Evolutionary conservation across 1,284 basidiomycete species (phyloP).

Genomic region (Leccinum insolens): DNA sequence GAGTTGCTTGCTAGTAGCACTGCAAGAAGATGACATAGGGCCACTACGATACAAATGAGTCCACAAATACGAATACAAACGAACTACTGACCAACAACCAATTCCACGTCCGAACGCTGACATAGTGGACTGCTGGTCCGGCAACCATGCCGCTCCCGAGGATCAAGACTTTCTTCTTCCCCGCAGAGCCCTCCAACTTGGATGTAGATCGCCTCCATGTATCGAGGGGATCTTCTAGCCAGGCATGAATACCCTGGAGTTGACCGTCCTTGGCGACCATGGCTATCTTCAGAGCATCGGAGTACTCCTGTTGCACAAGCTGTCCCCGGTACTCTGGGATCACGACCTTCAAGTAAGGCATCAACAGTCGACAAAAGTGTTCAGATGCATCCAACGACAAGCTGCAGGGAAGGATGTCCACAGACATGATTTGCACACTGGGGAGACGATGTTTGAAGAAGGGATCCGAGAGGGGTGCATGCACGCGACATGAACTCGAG

Average conservation of each 20-base stretch:
- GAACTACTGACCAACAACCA: slow-evolving; percentile 71
- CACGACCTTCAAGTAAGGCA: slow-evolving; percentile 68
- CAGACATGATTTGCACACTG: slow-evolving; percentile 76
- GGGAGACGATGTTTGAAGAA: slow-evolving; percentile 65
- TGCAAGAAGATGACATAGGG: slow-evolving; percentile 6
- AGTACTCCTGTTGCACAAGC: slow-evolving; percentile 25
- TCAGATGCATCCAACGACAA: slow-evolving; percentile 80
- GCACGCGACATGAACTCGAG: slow-evolving; percentile 78
- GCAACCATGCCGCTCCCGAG: slow-evolving; percentile 94
- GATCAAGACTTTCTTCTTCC: slow-evolving; percentile 75
- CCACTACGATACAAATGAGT: slow-evolving; percentile 18
- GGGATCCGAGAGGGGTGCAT: slow-evolving; percentile 71
- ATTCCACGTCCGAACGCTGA: slow-evolving; percentile 57
- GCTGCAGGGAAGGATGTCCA: slow-evolving; percentile 87
- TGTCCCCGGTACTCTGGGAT: slow-evolving; percentile 43
- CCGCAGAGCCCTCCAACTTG: slow-evolving; percentile 7
- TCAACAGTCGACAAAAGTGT: slow-evolving; percentile 70
- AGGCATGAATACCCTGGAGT: slow-evolving; percentile 56
- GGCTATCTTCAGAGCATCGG: slow-evolving; percentile 61
- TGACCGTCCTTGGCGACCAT: slow-evolving; percentile 69
- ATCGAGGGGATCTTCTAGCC: slow-evolving; percentile 60
- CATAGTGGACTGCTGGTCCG: slow-evolving; percentile 77
- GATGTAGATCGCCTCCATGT: slow-evolving; percentile 37
- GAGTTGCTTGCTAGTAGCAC: slow-evolving; percentile 72
- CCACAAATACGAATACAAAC: slow-evolving; percentile 10